A percentile compares a stretch with the other conserved stretches of the same genome.
Conservation (phyloP, 2,329 filamentous ascomycete genomes). For the Fusarium tupiense region DNA sequence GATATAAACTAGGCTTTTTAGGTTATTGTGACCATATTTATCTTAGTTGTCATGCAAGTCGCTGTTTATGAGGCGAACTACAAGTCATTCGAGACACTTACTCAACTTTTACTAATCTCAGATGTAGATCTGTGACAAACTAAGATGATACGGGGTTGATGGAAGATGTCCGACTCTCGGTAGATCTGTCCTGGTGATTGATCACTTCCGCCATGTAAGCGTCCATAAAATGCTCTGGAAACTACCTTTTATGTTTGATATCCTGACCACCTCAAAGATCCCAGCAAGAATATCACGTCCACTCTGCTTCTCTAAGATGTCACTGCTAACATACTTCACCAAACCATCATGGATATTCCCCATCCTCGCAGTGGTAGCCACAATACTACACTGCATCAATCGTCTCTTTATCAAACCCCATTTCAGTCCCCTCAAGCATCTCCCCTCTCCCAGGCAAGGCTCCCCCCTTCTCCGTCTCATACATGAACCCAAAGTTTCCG, state of each 20-base stretch:
- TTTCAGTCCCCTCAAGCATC: neutral
- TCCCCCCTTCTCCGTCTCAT: neutral
- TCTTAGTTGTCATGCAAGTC: neutral
- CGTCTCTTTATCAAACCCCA: neutral
- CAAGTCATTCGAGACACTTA: neutral
- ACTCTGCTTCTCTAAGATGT: neutral
- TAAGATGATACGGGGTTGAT: accelerated
- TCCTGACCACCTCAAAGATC: no score
- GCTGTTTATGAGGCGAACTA: neutral
- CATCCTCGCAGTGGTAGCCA: neutral
- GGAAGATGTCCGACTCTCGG: neutral
- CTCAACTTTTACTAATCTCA: neutral
- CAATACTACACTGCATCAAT: neutral
- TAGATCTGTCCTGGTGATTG: accelerated
- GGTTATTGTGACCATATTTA: neutral
- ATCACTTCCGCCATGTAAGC: neutral
- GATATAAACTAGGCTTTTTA: accelerated
- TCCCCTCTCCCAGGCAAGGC: neutral
- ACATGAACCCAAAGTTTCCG: neutral
- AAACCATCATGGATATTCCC: neutral
- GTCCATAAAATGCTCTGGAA: neutral
- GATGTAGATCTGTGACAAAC: accelerated
- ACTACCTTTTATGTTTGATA: neutral
- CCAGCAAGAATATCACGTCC: neutral
- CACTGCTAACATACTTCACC: accelerated